These are phyloP conservation scores for Maudiozyma turicensis DNA, from an alignment of 805 yeast genomes.

Conservation along the genomic window DNA sequence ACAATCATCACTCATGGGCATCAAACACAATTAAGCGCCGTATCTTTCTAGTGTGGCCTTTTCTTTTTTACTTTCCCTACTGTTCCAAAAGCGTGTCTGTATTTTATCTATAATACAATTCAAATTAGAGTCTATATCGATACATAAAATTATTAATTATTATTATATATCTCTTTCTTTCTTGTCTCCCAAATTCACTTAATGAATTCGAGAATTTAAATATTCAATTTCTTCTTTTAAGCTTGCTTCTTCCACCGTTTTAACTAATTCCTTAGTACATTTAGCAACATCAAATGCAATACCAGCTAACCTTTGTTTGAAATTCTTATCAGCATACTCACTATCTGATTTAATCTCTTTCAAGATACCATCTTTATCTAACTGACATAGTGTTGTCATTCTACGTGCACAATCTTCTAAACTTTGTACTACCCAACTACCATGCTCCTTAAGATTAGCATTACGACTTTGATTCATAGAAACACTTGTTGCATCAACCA, in stretches of 20 bases:
- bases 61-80: no score
- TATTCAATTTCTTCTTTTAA: constrained; percentile 77
- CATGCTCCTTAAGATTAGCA: constrained; percentile 77
- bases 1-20: no score
- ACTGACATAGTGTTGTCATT: constrained; percentile 61
- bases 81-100: no score
- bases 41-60: no score
- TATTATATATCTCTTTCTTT: not conserved
- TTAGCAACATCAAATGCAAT: constrained; percentile 94
- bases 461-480: constrained; percentile 87
- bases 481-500: constrained; percentile 81
- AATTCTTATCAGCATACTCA: constrained; percentile 76
- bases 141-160: not conserved
- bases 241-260: constrained; percentile 91
- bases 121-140: not conserved
- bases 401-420: constrained; percentile 77
- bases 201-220: constrained; percentile 52
- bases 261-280: constrained; percentile 90
- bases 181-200: not conserved
- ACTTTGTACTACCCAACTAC: constrained; percentile 81
- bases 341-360: constrained; percentile 34
- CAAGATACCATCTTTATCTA: constrained; percentile 25
- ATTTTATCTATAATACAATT: not conserved
- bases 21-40: no score
- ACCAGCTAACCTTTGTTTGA: constrained; percentile 91